Evolutionary conservation across 169 alveolate genomes (phyloP).

Genomic region (Neospora caninum): DNA sequence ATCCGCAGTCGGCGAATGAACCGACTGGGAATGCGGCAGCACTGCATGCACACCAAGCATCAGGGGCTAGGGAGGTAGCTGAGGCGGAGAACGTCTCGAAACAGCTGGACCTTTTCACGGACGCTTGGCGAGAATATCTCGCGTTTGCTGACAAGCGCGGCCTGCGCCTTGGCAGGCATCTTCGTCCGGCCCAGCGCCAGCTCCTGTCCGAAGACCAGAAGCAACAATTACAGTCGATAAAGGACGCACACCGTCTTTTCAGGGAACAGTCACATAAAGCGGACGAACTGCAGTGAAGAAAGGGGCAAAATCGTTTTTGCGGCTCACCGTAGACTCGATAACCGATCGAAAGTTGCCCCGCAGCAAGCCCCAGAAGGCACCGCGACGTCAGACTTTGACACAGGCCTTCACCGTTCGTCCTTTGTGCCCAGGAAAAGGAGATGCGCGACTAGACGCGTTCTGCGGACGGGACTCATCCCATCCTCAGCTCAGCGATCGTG

Average conservation of each 20-base stretch:
- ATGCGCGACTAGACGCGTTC: too few species aligned
- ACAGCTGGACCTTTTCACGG: conserved; percentile 7
- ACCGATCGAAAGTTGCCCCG: not conserved
- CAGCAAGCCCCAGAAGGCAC: not conserved
- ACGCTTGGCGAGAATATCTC: conserved; percentile 44
- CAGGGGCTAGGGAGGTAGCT: not conserved
- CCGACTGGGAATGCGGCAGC: not conserved
- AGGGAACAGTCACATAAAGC: not conserved
- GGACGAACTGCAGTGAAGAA: not conserved
- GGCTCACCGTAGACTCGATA: not conserved
- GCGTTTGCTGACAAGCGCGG: not conserved
- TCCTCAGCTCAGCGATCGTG: too few species aligned
- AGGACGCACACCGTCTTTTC: not conserved
- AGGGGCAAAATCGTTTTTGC: not conserved
- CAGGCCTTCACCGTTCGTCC: too few species aligned
- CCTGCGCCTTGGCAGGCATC: conserved; percentile 25
- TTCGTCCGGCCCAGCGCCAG: conserved; percentile 37
- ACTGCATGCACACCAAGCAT: not conserved
- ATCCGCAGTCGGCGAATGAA: not conserved
- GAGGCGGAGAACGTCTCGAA: not conserved
- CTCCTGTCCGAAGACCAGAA: conserved; percentile 5
- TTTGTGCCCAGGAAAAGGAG: too few species aligned
- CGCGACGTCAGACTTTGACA: not conserved
- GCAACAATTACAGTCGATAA: not conserved
- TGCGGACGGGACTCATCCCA: too few species aligned